Percentiles rank a stretch among this genome's conserved stretches.
phyloP scores from a whole-genome alignment of 2,329 filamentous ascomycete species.

The Penicillium occitanis region DNA sequence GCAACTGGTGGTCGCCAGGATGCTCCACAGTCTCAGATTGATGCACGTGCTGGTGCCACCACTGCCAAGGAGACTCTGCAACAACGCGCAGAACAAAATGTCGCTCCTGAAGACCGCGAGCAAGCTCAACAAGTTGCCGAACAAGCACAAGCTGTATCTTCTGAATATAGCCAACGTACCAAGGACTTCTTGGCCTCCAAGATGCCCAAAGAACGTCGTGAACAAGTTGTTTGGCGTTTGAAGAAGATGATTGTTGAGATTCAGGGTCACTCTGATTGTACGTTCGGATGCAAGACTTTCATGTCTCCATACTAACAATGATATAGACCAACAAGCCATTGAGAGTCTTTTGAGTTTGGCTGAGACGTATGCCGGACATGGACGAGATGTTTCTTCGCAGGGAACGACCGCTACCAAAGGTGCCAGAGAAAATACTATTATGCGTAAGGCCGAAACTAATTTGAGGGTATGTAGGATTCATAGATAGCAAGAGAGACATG shows the following conservation, averaged over 20 bases:
- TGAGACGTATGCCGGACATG: conserved; percentile 79
- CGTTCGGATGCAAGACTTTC: conserved; percentile 15
- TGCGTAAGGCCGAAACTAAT: conserved; percentile 74
- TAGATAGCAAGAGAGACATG: conserved; percentile 41
- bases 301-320: not conserved
- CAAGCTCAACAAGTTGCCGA: conserved; percentile 62
- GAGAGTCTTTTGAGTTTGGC: conserved; percentile 80
- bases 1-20: conserved; percentile 51
- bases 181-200: conserved; percentile 80
- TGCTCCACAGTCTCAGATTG: conserved; percentile 53
- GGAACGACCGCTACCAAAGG: conserved; percentile 69
- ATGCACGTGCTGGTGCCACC: conserved; percentile 48
- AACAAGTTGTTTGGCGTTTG: conserved; percentile 85
- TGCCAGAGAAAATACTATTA: conserved; percentile 62
- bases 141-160: conserved; percentile 48
- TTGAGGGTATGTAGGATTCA: conserved; percentile 62
- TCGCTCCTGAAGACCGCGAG: conserved; percentile 16
- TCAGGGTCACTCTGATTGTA: conserved; percentile 88
- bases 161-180: conserved; percentile 47
- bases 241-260: conserved; percentile 99
- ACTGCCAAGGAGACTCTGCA: conserved; percentile 41
- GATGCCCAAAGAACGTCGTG: conserved; percentile 86
- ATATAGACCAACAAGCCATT: conserved; percentile 76
- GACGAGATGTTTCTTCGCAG: conserved; percentile 63
- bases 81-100: conserved; percentile 48